Base-by-base conservation (phyloP, 2,329 filamentous ascomycete genomes). In the Talaromyces albobiverticillius region DNA sequence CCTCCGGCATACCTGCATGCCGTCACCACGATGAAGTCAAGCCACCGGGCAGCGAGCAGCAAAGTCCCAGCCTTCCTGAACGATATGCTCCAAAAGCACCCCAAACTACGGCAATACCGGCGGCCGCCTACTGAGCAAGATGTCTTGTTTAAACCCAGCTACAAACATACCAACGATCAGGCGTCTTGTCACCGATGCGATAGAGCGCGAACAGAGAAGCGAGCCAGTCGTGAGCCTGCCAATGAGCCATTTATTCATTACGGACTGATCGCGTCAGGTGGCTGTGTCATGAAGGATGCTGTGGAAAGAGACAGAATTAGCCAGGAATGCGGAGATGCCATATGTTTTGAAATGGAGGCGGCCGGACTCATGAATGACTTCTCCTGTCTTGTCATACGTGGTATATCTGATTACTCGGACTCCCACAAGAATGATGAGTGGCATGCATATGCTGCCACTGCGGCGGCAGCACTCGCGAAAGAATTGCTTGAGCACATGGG, bases 351-450 rank as follows among this genome's bases (percentile, higher is more conserved):
- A 13, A 41, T 41, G 38, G 38, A 29, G 10, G 26, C 26, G 10
- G n/a, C n/a, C n/a, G 26, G 26, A 10, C n/a, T 46, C 3, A 46
- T 46, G 43, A 46, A 46, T n/a, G 43, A 46, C 5, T 46, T 46
- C 22, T 32, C 43, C 26, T 53, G 36, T 26, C 32, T 56, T 13
- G 46, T 55, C 23, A 51, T 57, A 22, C 43, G 55, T 7, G 55
- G 55, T 8, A 57, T 57, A 20, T 52, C 23, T 31, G 55, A 57
- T 53, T 57, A 57, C 32, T 53, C 55, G 9, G 55, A 57, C 31
- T 56, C 53, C n/a, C 55, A 57, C 16, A 57, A 57, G 38, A 57
- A 57, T 36, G 53, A 57, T 20, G 8, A 22, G 3, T 57, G 55
- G 55, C 55, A 57, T 18, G 14, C 13, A 20, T 56, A 56, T 43